Evolutionary conservation across 148 eudicot species (phyloP).

Genomic region (Polygonum aviculare): DNA sequence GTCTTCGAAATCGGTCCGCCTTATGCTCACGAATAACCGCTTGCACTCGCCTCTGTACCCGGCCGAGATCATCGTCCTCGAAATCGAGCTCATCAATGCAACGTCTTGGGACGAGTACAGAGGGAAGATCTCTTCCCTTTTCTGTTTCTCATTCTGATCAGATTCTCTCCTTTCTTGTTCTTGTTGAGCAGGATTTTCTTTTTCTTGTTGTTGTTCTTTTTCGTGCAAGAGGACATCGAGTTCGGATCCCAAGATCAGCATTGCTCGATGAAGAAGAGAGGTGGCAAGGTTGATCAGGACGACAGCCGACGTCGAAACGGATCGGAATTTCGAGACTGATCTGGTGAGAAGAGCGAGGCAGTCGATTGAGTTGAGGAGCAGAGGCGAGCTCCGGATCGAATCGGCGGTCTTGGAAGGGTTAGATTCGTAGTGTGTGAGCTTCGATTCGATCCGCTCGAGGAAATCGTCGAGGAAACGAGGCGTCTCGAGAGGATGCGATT

Average conservation of each 20-base stretch:
- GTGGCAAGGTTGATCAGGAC: slow-evolving; percentile 35
- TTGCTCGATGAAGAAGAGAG: slow-evolving; percentile 49
- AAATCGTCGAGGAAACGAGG: slow-evolving; percentile 35
- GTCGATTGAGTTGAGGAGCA: slow-evolving; percentile 26
- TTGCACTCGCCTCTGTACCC: slow-evolving; percentile 61
- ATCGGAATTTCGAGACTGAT: slow-evolving; percentile 23
- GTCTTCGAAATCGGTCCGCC: slow-evolving; percentile 36
- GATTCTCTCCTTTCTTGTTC: slow-evolving; percentile 3
- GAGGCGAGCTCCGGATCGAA: background rate
- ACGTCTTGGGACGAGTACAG: slow-evolving; percentile 27
- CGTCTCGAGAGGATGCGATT: slow-evolving; percentile 21
- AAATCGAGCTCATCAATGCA: slow-evolving; percentile 25
- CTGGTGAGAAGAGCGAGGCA: slow-evolving; percentile 28
- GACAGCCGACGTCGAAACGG: slow-evolving; percentile 9
- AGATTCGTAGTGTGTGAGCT: slow-evolving; percentile 32
- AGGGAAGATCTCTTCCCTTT: slow-evolving; percentile 16
- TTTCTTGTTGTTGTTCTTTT: background rate
- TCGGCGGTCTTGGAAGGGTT: background rate
- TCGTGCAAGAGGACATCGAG: background rate
- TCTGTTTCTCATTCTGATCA: background rate
- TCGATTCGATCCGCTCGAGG: slow-evolving; percentile 32
- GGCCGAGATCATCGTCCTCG: slow-evolving; percentile 37
- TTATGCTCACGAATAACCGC: slow-evolving; percentile 28
- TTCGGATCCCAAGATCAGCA: slow-evolving; percentile 21
- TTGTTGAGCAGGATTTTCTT: background rate